Evolutionary conservation across 345 rosid species (phyloP).

Genomic region (Excoecaria cochinchinensis): DNA sequence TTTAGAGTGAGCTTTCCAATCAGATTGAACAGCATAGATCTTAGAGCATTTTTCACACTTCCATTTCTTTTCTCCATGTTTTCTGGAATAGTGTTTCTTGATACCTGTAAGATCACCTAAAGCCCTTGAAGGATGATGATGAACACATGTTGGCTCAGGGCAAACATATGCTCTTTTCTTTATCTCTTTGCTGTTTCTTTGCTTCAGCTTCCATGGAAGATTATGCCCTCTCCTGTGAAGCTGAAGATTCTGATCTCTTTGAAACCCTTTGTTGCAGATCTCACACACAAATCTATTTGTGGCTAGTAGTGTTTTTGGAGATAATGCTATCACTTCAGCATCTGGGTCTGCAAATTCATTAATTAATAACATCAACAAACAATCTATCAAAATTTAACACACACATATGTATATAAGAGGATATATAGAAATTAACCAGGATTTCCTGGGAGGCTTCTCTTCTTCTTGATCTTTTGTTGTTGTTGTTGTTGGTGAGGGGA

Average conservation of each 20-base stretch:
- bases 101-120: slow-evolving; percentile 94
- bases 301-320: slow-evolving; percentile 75
- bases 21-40: slow-evolving; percentile 94
- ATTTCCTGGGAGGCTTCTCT: slow-evolving; percentile 86
- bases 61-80: slow-evolving; percentile 97
- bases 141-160: slow-evolving; percentile 81
- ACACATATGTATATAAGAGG: too few relatives aligned
- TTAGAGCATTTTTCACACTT: slow-evolving; percentile 91
- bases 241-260: slow-evolving; percentile 91
- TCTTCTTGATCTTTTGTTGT: slow-evolving; percentile 64
- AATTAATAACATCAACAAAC: background rate
- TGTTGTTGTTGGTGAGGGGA: slow-evolving; percentile 37
- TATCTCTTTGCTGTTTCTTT: slow-evolving; percentile 52
- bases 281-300: slow-evolving; percentile 92
- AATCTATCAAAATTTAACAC: too few relatives aligned
- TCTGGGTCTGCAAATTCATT: slow-evolving; percentile 60
- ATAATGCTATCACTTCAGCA: slow-evolving; percentile 86
- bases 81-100: slow-evolving; percentile 89
- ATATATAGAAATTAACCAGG: slow-evolving; percentile 45
- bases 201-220: slow-evolving; percentile 95
- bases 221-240: slow-evolving; percentile 96
- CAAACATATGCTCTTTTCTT: slow-evolving; percentile 72
- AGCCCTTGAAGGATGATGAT: slow-evolving; percentile 91
- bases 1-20: slow-evolving; percentile 95
- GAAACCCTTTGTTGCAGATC: slow-evolving; percentile 94